A percentile compares a stretch with the other conserved stretches of the same genome.
These are phyloP conservation scores for Paramecium pentaurelia DNA, from an alignment of 73 alveolate genomes.

Conservation along the genomic window DNA sequence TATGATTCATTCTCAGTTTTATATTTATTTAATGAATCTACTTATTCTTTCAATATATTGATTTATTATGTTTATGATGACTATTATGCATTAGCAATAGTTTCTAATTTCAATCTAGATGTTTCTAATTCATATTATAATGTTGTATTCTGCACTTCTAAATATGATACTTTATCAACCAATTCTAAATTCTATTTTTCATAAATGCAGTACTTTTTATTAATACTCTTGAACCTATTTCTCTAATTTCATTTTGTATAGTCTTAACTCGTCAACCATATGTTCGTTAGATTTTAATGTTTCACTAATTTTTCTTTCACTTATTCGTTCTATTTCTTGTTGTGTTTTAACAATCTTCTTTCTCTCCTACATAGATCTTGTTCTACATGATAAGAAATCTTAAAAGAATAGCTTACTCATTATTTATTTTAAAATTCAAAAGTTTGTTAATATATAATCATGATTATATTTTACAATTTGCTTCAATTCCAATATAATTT, in stretches of 20 bases:
- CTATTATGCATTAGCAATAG: neutral
- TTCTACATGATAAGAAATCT: neutral
- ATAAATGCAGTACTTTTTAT: neutral
- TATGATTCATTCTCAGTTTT: neutral
- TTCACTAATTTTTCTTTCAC: neutral
- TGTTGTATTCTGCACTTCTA: slow-evolving; percentile 6
- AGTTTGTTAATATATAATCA: neutral
- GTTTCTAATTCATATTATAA: slow-evolving; percentile 16
- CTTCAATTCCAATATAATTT: neutral
- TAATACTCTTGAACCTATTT: neutral
- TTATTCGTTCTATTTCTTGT: neutral
- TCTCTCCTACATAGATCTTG: neutral
- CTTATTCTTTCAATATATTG: neutral
- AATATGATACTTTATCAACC: neutral
- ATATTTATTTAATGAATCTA: neutral
- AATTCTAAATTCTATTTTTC: neutral
- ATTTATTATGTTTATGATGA: neutral
- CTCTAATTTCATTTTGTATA: neutral
- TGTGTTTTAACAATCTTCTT: neutral
- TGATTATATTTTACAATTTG: neutral
- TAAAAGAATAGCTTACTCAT: slow-evolving; percentile 27
- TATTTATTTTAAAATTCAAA: neutral
- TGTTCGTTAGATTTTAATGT: neutral
- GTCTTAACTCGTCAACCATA: neutral
- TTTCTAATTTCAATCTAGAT: neutral